Evolutionary conservation across 192 early-diverging fungal species (phyloP).

Genomic region (Backusella tuberculispora): DNA sequence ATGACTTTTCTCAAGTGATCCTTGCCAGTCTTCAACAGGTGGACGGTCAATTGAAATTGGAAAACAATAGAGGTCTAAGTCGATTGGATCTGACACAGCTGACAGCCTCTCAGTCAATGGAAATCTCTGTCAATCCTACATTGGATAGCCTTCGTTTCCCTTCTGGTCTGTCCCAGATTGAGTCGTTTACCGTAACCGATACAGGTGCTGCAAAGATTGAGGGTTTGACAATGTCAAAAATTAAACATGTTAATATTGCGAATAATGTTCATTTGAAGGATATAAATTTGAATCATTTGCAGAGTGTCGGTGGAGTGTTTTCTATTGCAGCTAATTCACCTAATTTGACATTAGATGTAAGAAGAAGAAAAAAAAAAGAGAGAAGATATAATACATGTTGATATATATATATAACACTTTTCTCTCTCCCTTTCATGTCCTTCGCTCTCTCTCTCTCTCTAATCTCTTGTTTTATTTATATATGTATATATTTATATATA

Average conservation of each 20-base stretch:
- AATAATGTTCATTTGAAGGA: slow-evolving; percentile 37
- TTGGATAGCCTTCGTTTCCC: slow-evolving; percentile 33
- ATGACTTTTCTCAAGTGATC: slow-evolving; percentile 18
- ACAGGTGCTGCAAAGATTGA: slow-evolving; percentile 28
- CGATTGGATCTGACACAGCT: slow-evolving; percentile 29
- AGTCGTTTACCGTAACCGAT: slow-evolving; percentile 34
- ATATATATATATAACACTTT: too few relatives aligned
- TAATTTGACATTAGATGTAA: slow-evolving; percentile 33
- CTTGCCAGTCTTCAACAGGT: slow-evolving; percentile 30
- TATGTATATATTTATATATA: not conserved
- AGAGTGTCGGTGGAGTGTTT: slow-evolving; percentile 4
- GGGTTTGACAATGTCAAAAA: slow-evolving; percentile 21
- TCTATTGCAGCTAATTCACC: slow-evolving; percentile 30
- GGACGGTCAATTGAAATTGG: slow-evolving; percentile 16
- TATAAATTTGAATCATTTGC: slow-evolving; percentile 22
- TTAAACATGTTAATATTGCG: slow-evolving; percentile 25
- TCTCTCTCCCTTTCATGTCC: not conserved
- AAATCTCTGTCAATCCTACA: slow-evolving; percentile 23
- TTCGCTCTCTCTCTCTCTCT: too few relatives aligned
- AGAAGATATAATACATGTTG: not conserved
- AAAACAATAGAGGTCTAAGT: slow-evolving; percentile 21
- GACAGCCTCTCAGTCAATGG: slow-evolving; percentile 21
- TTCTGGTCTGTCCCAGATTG: slow-evolving; percentile 33
- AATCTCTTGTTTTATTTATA: not conserved
- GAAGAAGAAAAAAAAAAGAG: not conserved